Percentiles rank a stretch among this genome's conserved stretches.
Evolutionary conservation across 106 monocot species (phyloP).

Genomic region (Agapanthus africanus): DNA sequence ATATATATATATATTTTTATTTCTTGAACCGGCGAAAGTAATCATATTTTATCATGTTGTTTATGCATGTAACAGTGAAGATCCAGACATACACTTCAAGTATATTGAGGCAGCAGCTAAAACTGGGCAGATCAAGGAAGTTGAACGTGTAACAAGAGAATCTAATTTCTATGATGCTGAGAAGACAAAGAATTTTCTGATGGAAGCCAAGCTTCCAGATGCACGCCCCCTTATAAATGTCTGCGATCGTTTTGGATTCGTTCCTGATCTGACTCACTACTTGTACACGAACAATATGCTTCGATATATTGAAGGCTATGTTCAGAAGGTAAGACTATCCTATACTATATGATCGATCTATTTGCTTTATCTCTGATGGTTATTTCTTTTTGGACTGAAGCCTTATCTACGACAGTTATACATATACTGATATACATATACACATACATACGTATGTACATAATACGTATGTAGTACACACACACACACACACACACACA

Average conservation of each 20-base stretch:
- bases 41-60: slow-evolving; percentile 12
- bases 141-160: slow-evolving; percentile 93
- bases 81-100: slow-evolving; percentile 96
- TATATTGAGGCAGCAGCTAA: slow-evolving; percentile 98
- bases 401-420: not conserved
- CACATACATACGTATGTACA: no score
- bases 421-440: no score
- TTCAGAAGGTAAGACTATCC: slow-evolving; percentile 69
- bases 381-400: not conserved
- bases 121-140: slow-evolving; percentile 97
- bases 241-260: slow-evolving; percentile 90
- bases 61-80: slow-evolving; percentile 58
- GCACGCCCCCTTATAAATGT: slow-evolving; percentile 94
- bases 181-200: slow-evolving; percentile 94
- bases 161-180: slow-evolving; percentile 96
- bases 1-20: slow-evolving; percentile 1
- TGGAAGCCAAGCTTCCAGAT: slow-evolving; percentile 99
- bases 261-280: slow-evolving; percentile 97
- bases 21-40: slow-evolving; percentile 23
- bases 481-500: no score
- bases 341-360: not conserved
- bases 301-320: slow-evolving; percentile 96
- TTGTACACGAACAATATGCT: slow-evolving; percentile 90
- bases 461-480: no score
- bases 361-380: not conserved